Evolutionary conservation across 2,329 filamentous ascomycete species (phyloP), one percentile per base, ranked within the genome.

Genomic region (Colletotrichum simmondsii): DNA sequence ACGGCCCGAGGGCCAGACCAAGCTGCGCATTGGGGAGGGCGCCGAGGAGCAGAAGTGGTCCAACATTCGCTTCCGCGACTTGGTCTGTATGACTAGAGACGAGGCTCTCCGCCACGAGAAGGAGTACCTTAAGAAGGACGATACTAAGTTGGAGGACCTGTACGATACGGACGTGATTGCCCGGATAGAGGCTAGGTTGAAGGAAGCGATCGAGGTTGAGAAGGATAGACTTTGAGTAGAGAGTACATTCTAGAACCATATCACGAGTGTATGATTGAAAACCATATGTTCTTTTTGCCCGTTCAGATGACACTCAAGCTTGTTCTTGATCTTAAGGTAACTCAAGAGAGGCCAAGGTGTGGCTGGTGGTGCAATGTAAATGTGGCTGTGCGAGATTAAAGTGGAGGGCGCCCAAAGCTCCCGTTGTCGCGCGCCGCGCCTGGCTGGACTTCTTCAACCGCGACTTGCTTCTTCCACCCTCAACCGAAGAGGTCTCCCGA

Each of bases 1-100:
- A 74, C 91, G 87, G 75, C 95, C 94, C 0, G 82, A 83, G 8
- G 82, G 81, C 30, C 88, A 88, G 28, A 93, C 90, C 75, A 85
- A 89, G 69, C 84, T 88, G 59, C 84, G 82, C 16, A 85, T 94
- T 16, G 92, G 95, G 54, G 86, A 90, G 66, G 88, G 87, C 37
- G 89, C 90, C 53, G 88, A 92, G n/a, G 91, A 92, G 26, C 95
- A 98, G 81, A 97, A 94, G 79, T 91, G 88, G 58, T 92, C 94
- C n/a, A 89, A 87, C 3, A 77, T 98, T 5, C 82, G 87, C 37
- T 83, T 96, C 77, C 87, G 88, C 32, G 92, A 97, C 58, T 80
- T 98, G 73, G 95, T 98, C 0, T 94, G 93, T 77, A 94, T 98
- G 94, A 98, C 95, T 1, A 97, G 95, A 81, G 95, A 98, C 74